phyloP scores from a whole-genome alignment of 2,329 filamentous ascomycete genomes.

The Fusarium bactridioides region DNA sequence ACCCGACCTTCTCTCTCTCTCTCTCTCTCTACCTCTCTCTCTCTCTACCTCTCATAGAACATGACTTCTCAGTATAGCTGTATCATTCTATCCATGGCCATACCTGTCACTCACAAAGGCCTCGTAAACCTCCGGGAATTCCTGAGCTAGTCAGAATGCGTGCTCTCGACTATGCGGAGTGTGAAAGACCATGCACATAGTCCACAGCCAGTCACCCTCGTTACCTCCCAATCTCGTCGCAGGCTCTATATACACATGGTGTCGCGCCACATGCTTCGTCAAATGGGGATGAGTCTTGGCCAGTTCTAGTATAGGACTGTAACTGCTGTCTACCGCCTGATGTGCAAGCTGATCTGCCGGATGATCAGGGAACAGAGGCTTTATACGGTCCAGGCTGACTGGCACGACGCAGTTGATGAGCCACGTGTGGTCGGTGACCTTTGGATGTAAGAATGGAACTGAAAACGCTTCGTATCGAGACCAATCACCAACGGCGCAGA shows the following conservation, averaged over 20 bases:
- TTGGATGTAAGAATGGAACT: not conserved
- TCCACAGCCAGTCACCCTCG: not conserved
- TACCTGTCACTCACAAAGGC: not conserved
- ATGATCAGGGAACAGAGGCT: not conserved
- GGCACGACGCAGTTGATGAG: not conserved
- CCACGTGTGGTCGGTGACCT: not conserved
- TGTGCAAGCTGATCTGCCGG: not conserved
- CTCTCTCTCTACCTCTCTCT: not conserved
- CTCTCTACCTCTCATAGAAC: not conserved
- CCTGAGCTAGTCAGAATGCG: not conserved
- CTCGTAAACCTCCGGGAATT: not conserved
- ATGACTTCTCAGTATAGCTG: not conserved
- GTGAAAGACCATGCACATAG: not conserved
- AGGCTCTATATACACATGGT: not conserved
- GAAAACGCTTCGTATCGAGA: not conserved
- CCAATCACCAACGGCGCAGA: not conserved
- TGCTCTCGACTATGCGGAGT: not conserved
- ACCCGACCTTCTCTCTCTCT: not conserved
- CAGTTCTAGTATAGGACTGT: not conserved
- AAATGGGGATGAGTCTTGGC: not conserved
- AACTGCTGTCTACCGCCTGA: not conserved
- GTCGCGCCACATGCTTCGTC: not conserved
- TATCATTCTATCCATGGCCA: not conserved
- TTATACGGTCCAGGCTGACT: not conserved
- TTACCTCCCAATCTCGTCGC: not conserved